Base-by-base conservation (phyloP, 306 rosid species). In the Trifolium repens region DNA sequence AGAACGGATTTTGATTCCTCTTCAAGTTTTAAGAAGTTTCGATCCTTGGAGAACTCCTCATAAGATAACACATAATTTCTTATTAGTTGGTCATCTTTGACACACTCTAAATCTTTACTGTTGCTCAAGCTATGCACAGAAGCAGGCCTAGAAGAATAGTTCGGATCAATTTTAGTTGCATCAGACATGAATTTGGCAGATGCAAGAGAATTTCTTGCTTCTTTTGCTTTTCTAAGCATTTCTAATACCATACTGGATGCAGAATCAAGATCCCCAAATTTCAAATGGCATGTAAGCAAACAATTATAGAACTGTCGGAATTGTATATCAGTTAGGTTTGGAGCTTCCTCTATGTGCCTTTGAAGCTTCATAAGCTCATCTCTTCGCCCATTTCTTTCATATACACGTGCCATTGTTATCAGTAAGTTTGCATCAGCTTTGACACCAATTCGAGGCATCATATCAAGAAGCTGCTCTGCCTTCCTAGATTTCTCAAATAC, bases 391-490 rank as follows among this genome's bases (percentile, higher is more conserved):
- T 93, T 91, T 79, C 82, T 89, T 81, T 91, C 97, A 54, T 88
- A 85, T 71, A 89, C 81, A 55, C 87, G 91, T 13, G 89, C 93
- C 88, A 91, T 93, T 60, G 87, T 75, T 78, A 93, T 80, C 79
- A 93, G 82, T 69, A 91, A 78, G 76, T 88, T 82, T 22, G 93
- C 74, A 71, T 93, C 90, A 43, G 83, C 80, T 85, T 87, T 91
- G 84, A 88, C 87, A 59, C 97, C 96, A 84, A 93, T 82, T 49
- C 80, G 81, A 80, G 93, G 92, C 93, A 91, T 89, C 89, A 88
- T 84, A 77, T 89, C 97, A 71, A 93, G 93, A 77, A 93, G 92
- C 85, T 88, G 85, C 81, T 91, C 97, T 32, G 97, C 98, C 79
- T 89, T 93, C 83, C 85, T 87, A 74, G 90, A 85, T 34, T 87